phyloP scores from a whole-genome alignment of 208 protist species.

The Polymyxa betae region DNA sequence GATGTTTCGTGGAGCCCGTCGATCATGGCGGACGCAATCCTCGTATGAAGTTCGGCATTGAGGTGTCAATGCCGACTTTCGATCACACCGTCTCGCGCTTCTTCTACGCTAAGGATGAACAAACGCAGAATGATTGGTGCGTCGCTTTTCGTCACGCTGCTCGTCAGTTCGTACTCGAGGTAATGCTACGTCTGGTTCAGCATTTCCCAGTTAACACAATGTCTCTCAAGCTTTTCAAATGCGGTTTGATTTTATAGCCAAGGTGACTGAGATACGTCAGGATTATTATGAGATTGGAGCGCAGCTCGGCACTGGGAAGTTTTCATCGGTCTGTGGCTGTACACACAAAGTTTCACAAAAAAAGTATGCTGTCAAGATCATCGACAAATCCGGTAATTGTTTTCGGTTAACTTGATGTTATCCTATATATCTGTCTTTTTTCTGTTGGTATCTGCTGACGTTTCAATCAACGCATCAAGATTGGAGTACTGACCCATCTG shows the following conservation, averaged over 20 bases:
- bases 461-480: no score
- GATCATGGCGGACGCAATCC: background rate
- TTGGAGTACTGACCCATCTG: no score
- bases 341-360: slow-evolving; percentile 22
- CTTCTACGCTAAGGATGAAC: slow-evolving; percentile 29
- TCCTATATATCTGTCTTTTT: no score
- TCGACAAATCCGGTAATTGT: slow-evolving; percentile 61
- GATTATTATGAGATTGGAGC: slow-evolving; percentile 22
- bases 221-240: background rate
- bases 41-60: background rate
- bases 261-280: background rate
- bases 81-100: background rate
- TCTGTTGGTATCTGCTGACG: no score
- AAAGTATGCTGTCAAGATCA: slow-evolving; percentile 62
- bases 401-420: no score
- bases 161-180: slow-evolving; percentile 29
- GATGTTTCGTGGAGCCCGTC: slow-evolving; percentile 44
- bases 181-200: background rate
- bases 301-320: slow-evolving; percentile 45
- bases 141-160: slow-evolving; percentile 3
- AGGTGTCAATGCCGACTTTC: background rate
- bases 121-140: background rate
- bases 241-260: background rate
- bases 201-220: background rate
- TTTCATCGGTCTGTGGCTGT: slow-evolving; percentile 53